Evolutionary conservation across 176 grass and related monocot species (phyloP).

Genomic region (Triticum aestivum): DNA sequence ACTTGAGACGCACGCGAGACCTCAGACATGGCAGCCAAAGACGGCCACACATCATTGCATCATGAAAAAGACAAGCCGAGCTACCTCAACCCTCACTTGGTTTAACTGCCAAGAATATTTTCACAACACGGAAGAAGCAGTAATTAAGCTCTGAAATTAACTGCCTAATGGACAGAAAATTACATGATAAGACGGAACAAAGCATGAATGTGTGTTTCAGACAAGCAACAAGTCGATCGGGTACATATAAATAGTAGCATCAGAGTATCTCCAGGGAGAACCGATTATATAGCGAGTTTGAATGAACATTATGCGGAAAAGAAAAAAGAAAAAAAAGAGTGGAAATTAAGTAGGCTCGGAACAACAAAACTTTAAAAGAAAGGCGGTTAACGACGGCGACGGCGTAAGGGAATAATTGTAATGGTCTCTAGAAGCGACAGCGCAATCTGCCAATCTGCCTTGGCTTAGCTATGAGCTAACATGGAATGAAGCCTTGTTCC

Average conservation of each 20-base stretch:
- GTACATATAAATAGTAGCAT: constrained; percentile 35
- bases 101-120: background rate
- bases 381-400: background rate
- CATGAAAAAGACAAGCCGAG: background rate
- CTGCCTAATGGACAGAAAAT: background rate
- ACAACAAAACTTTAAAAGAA: background rate
- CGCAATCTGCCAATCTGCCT: constrained; percentile 20
- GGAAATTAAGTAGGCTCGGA: background rate
- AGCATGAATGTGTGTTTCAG: background rate
- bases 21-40: background rate
- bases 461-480: constrained; percentile 49
- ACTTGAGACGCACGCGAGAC: constrained; percentile 21
- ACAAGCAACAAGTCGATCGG: constrained; percentile 10
- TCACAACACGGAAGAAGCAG: background rate
- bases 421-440: constrained; percentile 39
- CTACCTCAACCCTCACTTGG: background rate
- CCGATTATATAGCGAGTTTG: constrained; percentile 28
- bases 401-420: background rate
- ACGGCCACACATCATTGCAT: background rate
- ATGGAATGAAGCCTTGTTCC: constrained; percentile 23
- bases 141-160: background rate
- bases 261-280: constrained; percentile 28
- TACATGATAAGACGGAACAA: background rate
- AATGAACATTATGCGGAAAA: constrained; percentile 33
- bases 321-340: background rate